Percentiles rank a stretch among this genome's conserved stretches.
These are phyloP conservation scores for Fusarium heterosporum DNA, from an alignment of 2,329 filamentous ascomycete species.

Conservation along the genomic window DNA sequence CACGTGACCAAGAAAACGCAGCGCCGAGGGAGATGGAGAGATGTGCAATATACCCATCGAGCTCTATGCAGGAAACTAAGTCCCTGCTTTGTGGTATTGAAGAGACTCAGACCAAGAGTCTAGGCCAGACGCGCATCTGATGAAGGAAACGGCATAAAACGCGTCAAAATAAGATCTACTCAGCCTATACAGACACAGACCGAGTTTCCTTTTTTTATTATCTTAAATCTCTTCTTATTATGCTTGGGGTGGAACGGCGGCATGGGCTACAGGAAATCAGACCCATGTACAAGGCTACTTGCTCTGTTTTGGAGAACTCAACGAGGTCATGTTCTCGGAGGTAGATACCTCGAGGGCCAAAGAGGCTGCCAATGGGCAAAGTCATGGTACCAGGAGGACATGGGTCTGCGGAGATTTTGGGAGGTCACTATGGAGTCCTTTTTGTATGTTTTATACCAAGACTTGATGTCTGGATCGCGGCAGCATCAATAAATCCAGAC, in stretches of 20 bases:
- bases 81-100: conserved; percentile 35
- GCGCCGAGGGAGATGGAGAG: conserved; percentile 31
- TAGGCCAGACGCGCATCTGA: conserved; percentile 10
- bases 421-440: conserved; percentile 25
- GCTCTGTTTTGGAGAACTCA: conserved; percentile 36
- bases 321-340: conserved; percentile 8
- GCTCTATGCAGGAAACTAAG: conserved; percentile 24
- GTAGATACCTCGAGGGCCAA: conserved; percentile 4
- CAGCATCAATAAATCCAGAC: conserved; percentile 26
- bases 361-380: conserved; percentile 10
- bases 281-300: conserved; percentile 9
- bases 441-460: conserved; percentile 43
- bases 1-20: conserved; percentile 42
- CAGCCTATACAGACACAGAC: conserved; percentile 8
- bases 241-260: conserved; percentile 16
- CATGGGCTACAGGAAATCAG: conserved; percentile 29
- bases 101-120: conserved; percentile 13
- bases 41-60: conserved; percentile 11
- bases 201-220: conserved; percentile 14
- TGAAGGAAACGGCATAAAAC: conserved; percentile 29
- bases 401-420: conserved; percentile 17
- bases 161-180: conserved; percentile 30
- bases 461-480: conserved; percentile 25
- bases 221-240: conserved; percentile 32
- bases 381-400: conserved; percentile 11